Base-by-base conservation (phyloP, 306 rosid genomes). In the Lathyrus tuberosus region DNA sequence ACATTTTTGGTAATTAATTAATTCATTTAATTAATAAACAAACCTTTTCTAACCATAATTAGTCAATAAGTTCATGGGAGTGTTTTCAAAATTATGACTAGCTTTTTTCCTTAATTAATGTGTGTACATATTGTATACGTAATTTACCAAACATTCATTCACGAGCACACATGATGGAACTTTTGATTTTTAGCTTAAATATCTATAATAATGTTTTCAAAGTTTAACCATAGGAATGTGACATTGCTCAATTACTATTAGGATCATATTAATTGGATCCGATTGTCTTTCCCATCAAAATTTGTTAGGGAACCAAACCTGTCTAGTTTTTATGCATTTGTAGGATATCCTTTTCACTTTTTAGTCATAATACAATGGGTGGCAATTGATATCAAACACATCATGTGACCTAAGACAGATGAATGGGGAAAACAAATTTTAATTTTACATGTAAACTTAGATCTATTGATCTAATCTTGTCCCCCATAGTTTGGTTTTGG, bases 321-420 rank as follows among this genome's bases (percentile, higher is more conserved):
- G 65, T 61, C 64, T 84, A 71, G 56, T 13, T 65, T 74, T 73
- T 30, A 43, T 81, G 78, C 68, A 77, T 73, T 56, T 78, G 71
- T 77, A 43, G 54, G 42, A 42, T 44, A 63, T 78, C 82, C 76
- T 76, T 80, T 76, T 66, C 84, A 47, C 76, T 76, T 80, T 76
- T 66, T 82, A 41, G 44, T 73, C 70, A 69, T 60, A 30, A 69
- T 67, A 42, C 11, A 30, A 74, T 17, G 51, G 62, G 74, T 57
- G 48, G 35, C 72, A 70, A 75, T 67, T 64, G 16, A 68, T 37
- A 30, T 73, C 79, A 80, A 77, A 78, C 87, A 86, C 71, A 37
- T 83, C 88, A 86, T 81, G 88, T 80, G 82, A 70, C 73, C 59
- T 75, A 59, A 71, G 79, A 51, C 66, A 71, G 64, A 71, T 63